Conservation (phyloP, 352 stramenopile genomes). For the Thalassiosira pacifica region DNA sequence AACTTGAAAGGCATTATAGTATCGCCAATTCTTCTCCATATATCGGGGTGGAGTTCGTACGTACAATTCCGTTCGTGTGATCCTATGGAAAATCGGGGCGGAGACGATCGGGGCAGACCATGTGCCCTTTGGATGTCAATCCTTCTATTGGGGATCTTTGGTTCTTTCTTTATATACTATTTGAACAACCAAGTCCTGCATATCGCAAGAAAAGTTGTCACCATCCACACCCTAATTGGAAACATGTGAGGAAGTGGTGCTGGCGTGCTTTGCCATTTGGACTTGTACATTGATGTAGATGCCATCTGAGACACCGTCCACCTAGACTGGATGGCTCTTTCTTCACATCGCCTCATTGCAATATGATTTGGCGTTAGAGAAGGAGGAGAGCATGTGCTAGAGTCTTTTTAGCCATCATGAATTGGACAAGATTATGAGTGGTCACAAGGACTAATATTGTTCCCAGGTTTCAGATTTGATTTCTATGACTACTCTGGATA, state of each 20-base stretch:
- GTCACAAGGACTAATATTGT: neutral
- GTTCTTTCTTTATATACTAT: too few species aligned
- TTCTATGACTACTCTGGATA: neutral
- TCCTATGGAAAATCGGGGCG: too few species aligned
- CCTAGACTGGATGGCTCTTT: neutral
- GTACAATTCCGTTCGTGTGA: too few species aligned
- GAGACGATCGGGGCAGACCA: too few species aligned
- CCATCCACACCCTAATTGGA: neutral
- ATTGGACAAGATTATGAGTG: neutral
- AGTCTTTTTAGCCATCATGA: neutral
- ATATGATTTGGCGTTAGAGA: neutral
- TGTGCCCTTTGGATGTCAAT: too few species aligned
- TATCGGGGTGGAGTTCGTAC: too few species aligned
- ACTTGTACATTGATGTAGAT: neutral
- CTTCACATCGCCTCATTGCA: neutral
- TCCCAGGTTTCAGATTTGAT: neutral
- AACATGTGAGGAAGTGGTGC: neutral
- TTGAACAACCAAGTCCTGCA: neutral
- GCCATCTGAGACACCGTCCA: neutral
- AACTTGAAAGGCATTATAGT: too few species aligned
- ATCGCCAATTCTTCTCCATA: too few species aligned
- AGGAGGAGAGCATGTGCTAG: neutral
- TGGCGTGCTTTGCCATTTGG: neutral
- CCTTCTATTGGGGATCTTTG: too few species aligned
- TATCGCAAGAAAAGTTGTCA: neutral